A percentile compares a stretch with the other conserved stretches of the same genome.
Conservation (phyloP, 352 stramenopile genomes). For the Globisporangium nunn region DNA sequence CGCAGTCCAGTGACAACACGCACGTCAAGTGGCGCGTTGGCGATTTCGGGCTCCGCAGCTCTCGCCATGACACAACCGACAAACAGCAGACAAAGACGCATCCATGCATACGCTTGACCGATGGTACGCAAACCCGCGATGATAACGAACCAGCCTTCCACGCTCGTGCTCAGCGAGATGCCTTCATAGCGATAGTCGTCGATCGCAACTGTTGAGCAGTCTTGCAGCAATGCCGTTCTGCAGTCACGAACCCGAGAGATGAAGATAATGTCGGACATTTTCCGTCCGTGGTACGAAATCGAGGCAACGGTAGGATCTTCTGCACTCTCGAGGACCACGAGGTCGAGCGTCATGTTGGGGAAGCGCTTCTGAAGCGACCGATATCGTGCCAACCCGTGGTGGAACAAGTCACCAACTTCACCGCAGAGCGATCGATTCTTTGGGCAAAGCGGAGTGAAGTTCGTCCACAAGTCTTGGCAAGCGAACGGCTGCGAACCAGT, state of each 20-base stretch:
- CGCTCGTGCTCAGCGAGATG: constrained; percentile 4
- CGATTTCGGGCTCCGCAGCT: neutral
- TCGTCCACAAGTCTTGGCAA: constrained; percentile 8
- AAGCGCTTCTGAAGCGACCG: neutral
- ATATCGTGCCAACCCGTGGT: neutral
- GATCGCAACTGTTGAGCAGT: constrained; percentile 6
- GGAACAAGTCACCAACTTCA: neutral
- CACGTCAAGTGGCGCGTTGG: neutral
- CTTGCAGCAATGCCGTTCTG: neutral
- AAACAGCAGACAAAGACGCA: constrained; percentile 12
- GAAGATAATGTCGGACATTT: neutral
- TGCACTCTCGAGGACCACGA: neutral
- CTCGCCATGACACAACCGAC: constrained; percentile 9
- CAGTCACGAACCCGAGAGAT: constrained; percentile 5
- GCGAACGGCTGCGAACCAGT: neutral
- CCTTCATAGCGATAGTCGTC: constrained; percentile 15
- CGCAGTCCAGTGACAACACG: constrained; percentile 1
- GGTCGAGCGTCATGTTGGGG: constrained; percentile 3
- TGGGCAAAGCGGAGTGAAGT: constrained; percentile 1
- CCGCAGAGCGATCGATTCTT: neutral
- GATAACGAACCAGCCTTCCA: constrained; percentile 7
- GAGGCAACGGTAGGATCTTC: constrained; percentile 1
- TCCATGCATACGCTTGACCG: constrained; percentile 12
- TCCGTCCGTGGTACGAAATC: constrained; percentile 3
- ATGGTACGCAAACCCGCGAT: constrained; percentile 4